These are phyloP conservation scores for Elaeis oleifera DNA, from an alignment of 202 grass and related monocot genomes.

Conservation along the genomic window DNA sequence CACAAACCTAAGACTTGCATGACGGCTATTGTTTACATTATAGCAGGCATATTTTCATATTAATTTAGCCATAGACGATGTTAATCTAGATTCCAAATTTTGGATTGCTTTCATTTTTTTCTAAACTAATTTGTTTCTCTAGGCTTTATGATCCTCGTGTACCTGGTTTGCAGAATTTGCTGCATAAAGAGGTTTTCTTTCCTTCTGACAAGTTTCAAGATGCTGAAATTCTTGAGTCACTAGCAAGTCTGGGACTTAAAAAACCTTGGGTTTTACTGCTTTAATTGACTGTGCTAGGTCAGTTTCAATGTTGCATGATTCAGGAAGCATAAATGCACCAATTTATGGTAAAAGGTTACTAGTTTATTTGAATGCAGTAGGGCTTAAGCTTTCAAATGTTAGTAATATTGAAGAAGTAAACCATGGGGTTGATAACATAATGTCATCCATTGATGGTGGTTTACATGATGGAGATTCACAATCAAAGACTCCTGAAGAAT, in stretches of 20 bases:
- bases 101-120: neutral
- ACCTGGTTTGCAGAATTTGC: constrained; percentile 59
- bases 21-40: too few species aligned
- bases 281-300: constrained; percentile 88
- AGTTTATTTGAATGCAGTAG: constrained; percentile 65
- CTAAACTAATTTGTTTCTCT: constrained; percentile 30
- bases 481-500: constrained; percentile 34
- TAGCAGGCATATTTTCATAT: too few species aligned
- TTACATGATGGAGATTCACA: constrained; percentile 23
- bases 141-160: constrained; percentile 98
- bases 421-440: constrained; percentile 18
- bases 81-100: too few species aligned
- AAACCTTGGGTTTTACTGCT: constrained; percentile 56
- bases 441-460: constrained; percentile 26
- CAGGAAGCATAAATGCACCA: constrained; percentile 43
- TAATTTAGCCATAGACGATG: too few species aligned
- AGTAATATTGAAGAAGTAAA: constrained; percentile 16
- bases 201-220: constrained; percentile 63
- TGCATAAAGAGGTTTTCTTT: constrained; percentile 95
- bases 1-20: too few species aligned
- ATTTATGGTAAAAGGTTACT: constrained; percentile 49
- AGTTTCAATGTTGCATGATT: constrained; percentile 61
- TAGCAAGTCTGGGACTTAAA: constrained; percentile 79
- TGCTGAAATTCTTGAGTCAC: constrained; percentile 64
- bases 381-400: constrained; percentile 47